phyloP scores from a whole-genome alignment of 2,329 filamentous ascomycete genomes.

The Kalaharituber pfeilii region DNA sequence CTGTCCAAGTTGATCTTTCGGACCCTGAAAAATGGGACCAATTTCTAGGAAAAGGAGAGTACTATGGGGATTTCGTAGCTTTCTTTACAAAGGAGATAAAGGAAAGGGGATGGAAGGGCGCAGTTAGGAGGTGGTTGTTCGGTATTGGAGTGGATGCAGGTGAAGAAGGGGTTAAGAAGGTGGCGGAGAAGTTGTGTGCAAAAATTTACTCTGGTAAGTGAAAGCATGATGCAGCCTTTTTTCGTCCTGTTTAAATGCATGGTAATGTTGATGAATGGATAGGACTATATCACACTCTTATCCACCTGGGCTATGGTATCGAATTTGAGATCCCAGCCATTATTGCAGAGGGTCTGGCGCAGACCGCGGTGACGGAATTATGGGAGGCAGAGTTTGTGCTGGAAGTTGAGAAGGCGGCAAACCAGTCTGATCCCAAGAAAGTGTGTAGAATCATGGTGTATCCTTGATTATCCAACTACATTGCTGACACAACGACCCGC shows the following conservation, averaged over 20 bases:
- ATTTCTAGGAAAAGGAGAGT: slow-evolving; percentile 44
- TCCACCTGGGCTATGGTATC: slow-evolving; percentile 70
- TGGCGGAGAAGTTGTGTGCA: slow-evolving; percentile 49
- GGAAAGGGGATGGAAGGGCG: slow-evolving; percentile 41
- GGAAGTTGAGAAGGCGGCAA: not conserved
- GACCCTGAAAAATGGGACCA: slow-evolving; percentile 33
- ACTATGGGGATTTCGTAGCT: slow-evolving; percentile 56
- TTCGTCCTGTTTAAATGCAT: not conserved
- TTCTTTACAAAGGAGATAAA: slow-evolving; percentile 65
- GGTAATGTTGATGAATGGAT: slow-evolving; percentile 3
- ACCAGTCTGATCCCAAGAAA: slow-evolving; percentile 6
- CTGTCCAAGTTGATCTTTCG: slow-evolving; percentile 38
- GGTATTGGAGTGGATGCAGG: no score
- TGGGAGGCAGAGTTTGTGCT: slow-evolving; percentile 40
- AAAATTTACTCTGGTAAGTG: slow-evolving; percentile 46
- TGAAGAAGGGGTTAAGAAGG: no score
- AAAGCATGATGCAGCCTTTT: not conserved
- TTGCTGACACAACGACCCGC: no score
- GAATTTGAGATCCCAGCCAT: slow-evolving; percentile 70
- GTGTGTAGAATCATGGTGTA: not conserved
- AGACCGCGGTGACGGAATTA: slow-evolving; percentile 51
- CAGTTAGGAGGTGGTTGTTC: slow-evolving; percentile 52
- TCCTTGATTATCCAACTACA: not conserved
- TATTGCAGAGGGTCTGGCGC: slow-evolving; percentile 61
- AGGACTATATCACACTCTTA: slow-evolving; percentile 61